Percentiles rank a stretch among this genome's conserved stretches.
Conservation (phyloP, 441 rosid species). For the Flueggea neowawraea region DNA sequence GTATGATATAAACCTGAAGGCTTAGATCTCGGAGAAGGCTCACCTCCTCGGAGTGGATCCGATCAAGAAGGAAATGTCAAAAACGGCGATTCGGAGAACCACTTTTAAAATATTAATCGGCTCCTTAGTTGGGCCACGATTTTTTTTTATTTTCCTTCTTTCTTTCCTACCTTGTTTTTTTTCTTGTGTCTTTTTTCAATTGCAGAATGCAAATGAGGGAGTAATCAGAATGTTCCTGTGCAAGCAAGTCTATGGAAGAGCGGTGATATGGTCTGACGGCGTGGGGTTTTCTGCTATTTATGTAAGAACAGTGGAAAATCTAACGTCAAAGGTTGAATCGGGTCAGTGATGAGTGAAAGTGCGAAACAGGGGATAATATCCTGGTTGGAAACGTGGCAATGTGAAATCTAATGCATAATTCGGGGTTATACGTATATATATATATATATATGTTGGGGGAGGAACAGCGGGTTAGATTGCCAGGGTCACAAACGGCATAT, state of each 20-base stretch:
- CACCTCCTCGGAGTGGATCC: slow-evolving; percentile 1
- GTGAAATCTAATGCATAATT: neutral
- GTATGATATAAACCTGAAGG: too few relatives aligned
- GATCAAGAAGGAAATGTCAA: neutral
- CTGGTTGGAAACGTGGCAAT: neutral
- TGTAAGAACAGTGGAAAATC: neutral
- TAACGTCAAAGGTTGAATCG: neutral
- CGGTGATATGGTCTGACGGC: too few relatives aligned
- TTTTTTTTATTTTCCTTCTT: too few relatives aligned
- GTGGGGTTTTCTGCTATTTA: neutral
- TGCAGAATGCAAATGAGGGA: neutral
- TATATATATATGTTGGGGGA: too few relatives aligned
- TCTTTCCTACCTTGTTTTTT: neutral
- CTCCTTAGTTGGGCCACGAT: too few relatives aligned
- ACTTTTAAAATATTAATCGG: neutral
- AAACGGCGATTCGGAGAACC: neutral
- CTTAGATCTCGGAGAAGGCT: neutral
- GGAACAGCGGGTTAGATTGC: neutral
- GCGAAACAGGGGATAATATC: neutral
- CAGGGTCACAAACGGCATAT: neutral
- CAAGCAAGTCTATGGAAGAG: too few relatives aligned
- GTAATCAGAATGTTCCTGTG: too few relatives aligned
- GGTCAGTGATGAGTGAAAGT: neutral
- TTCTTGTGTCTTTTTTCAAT: neutral
- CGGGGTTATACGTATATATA: too few relatives aligned